phyloP scores from a whole-genome alignment of 2,329 filamentous ascomycete genomes.

The Orbilia blumenaviensis region DNA sequence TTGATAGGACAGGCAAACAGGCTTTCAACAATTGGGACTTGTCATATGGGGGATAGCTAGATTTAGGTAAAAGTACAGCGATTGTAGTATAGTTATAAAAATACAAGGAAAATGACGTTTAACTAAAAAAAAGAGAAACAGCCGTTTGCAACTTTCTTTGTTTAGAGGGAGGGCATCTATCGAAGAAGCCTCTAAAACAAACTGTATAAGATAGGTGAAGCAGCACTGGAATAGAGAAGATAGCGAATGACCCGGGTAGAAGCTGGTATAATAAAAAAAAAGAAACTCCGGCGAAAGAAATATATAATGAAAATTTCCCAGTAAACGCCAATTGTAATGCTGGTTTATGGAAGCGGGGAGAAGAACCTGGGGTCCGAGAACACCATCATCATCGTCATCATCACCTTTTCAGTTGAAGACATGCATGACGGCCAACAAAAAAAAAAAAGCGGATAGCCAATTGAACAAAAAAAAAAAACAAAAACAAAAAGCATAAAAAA shows the following conservation, averaged over 20 bases:
- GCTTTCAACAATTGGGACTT: no score
- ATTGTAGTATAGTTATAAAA: background rate
- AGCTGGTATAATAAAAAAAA: background rate
- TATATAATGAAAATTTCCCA: background rate
- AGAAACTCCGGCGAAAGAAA: background rate
- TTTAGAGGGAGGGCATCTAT: background rate
- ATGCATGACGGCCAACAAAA: slow-evolving; percentile 60
- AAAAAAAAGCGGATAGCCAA: slow-evolving; percentile 59
- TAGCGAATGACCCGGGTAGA: background rate
- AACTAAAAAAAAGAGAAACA: background rate
- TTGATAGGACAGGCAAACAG: no score
- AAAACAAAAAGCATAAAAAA: no score
- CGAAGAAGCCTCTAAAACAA: slow-evolving; percentile 7
- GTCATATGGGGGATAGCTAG: background rate
- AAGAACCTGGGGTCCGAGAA: background rate
- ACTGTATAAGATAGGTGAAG: background rate
- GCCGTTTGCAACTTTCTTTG: background rate
- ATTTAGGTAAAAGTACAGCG: slow-evolving; percentile 3
- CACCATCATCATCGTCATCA: background rate
- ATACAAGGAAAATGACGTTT: no score
- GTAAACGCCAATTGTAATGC: slow-evolving; percentile 32
- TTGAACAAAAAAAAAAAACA: slow-evolving; percentile 55
- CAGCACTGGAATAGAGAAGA: background rate
- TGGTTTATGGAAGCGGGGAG: slow-evolving; percentile 2
- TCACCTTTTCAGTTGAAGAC: slow-evolving; percentile 45